These are phyloP conservation scores for Penicillium sp. DNA, from an alignment of 2,329 filamentous ascomycete species.

Conservation along the genomic window DNA sequence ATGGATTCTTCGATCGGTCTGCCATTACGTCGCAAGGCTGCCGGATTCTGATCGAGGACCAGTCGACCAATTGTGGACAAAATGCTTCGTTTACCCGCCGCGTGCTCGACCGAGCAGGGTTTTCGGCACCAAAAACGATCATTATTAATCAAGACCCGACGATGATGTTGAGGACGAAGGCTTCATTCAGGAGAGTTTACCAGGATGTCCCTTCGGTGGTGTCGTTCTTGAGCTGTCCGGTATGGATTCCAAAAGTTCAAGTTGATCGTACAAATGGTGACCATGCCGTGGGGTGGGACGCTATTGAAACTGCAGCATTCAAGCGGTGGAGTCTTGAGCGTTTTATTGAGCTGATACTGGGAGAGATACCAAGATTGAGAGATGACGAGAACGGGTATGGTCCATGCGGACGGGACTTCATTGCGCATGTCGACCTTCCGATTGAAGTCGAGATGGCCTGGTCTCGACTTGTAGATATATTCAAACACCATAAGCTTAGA, in stretches of 20 bases:
- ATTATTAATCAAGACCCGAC: constrained; percentile 51
- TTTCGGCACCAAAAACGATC: constrained; percentile 27
- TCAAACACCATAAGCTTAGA: neutral
- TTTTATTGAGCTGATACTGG: constrained; percentile 47
- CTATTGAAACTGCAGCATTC: constrained; percentile 1
- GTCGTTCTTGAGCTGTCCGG: constrained; percentile 28
- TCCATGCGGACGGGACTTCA: constrained; percentile 47
- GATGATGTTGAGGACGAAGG: constrained; percentile 47
- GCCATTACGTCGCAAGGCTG: constrained; percentile 29
- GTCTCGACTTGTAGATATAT: constrained; percentile 12
- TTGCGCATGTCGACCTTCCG: constrained; percentile 48
- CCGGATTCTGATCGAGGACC: constrained; percentile 45
- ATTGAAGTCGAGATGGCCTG: constrained; percentile 39
- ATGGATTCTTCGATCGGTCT: constrained; percentile 25
- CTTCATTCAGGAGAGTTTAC: constrained; percentile 46
- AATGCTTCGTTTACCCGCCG: constrained; percentile 44
- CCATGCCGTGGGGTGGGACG: constrained; percentile 10
- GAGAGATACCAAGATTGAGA: constrained; percentile 48
- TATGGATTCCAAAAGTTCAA: constrained; percentile 23
- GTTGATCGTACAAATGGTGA: neutral
- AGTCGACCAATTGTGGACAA: constrained; percentile 51
- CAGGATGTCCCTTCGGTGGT: constrained; percentile 22
- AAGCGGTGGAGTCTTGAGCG: constrained; percentile 43
- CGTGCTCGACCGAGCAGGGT: constrained; percentile 35
- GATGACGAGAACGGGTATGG: constrained; percentile 50